These are phyloP conservation scores for Rosellinia necatrix DNA, from an alignment of 2,329 filamentous ascomycete species.

Conservation along the genomic window DNA sequence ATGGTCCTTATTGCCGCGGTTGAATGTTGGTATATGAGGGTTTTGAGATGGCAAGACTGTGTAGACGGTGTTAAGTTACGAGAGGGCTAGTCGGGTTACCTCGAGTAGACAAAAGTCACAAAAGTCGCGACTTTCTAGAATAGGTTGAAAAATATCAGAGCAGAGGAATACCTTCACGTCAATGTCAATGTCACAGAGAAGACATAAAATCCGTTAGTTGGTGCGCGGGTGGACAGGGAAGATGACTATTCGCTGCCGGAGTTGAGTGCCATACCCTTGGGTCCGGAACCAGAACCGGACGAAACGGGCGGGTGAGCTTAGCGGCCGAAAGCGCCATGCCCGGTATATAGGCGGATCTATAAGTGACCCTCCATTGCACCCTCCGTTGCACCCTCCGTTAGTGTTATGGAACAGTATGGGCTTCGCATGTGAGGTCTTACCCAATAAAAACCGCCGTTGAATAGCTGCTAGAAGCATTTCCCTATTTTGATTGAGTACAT, in stretches of 20 bases:
- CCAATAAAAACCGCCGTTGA: too few species aligned
- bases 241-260: not conserved
- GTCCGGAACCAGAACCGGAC: not conserved
- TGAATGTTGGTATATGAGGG: slow-evolving; percentile 43
- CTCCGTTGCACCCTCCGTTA: not conserved
- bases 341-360: not conserved
- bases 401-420: too few species aligned
- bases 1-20: slow-evolving; percentile 40
- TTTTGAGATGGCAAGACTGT: slow-evolving; percentile 41
- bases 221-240: not conserved
- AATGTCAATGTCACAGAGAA: not conserved
- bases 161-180: too few species aligned
- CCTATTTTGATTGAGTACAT: too few species aligned
- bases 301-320: not conserved
- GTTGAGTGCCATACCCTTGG: not conserved
- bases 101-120: too few species aligned
- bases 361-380: slow-evolving; percentile 4
- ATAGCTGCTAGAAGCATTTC: too few species aligned
- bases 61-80: slow-evolving; percentile 39
- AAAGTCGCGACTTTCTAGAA: not conserved
- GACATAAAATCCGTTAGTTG: not conserved
- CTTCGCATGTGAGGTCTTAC: too few species aligned
- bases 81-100: slow-evolving; percentile 34
- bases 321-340: not conserved
- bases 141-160: too few species aligned